A percentile compares a stretch with the other conserved stretches of the same genome.
Conservation (phyloP, 805 yeast species). For the Spathaspora arborariae region DNA sequence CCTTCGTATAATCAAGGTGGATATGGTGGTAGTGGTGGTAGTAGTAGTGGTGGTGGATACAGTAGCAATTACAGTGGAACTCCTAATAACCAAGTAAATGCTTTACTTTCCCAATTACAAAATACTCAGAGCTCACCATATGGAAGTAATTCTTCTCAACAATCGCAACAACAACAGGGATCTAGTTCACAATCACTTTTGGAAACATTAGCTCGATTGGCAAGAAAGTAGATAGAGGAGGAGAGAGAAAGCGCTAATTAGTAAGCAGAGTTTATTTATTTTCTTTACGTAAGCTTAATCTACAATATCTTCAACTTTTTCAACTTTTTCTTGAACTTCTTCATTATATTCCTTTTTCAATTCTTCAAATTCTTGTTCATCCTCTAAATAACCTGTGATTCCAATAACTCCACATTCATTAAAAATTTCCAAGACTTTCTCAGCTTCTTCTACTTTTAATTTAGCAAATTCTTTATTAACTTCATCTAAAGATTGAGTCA, state of each 20-base stretch:
- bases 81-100: constrained; percentile 23
- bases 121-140: constrained; percentile 3
- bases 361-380: constrained; percentile 63
- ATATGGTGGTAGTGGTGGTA: constrained; percentile 8
- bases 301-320: constrained; percentile 17
- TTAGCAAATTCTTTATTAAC: constrained; percentile 79
- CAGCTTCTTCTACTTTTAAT: constrained; percentile 76
- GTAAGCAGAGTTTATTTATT: neutral
- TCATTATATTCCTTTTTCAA: constrained; percentile 47
- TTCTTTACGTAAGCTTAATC: constrained; percentile 12
- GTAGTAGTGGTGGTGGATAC: neutral
- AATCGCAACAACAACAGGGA: constrained; percentile 12
- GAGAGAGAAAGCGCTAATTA: neutral
- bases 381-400: constrained; percentile 70
- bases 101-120: constrained; percentile 25
- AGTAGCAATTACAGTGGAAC: constrained; percentile 4
- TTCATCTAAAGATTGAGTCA: constrained; percentile 64
- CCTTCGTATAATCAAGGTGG: constrained; percentile 2
- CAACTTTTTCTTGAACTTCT: constrained; percentile 10
- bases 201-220: constrained; percentile 37
- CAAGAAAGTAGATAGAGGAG: constrained; percentile 19
- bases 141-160: constrained; percentile 4
- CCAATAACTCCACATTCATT: constrained; percentile 82
- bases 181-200: constrained; percentile 24
- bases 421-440: constrained; percentile 64